phyloP scores from a whole-genome alignment of 2,329 filamentous ascomycete genomes.

The Xylariales sp. region DNA sequence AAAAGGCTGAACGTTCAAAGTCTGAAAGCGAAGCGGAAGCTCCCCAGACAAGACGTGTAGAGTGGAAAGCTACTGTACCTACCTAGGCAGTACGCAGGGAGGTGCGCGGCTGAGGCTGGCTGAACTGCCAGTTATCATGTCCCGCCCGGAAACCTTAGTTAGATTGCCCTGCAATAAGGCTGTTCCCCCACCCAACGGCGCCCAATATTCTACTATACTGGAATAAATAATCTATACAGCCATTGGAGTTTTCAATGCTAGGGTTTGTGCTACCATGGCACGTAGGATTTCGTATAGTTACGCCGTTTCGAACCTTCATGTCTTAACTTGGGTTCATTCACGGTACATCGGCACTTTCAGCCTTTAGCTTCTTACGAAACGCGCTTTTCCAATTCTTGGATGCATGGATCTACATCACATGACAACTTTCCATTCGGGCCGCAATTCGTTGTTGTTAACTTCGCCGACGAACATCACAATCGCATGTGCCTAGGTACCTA shows the following conservation, averaged over 20 bases:
- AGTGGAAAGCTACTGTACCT: background rate
- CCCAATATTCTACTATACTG: no score
- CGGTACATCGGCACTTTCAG: background rate
- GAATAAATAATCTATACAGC: no score
- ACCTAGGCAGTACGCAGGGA: background rate
- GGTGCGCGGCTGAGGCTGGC: background rate
- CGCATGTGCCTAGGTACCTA: no score
- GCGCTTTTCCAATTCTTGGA: no score
- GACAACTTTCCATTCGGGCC: background rate
- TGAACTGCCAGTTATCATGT: background rate
- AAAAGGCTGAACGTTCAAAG: conserved; percentile 10
- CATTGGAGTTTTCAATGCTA: no score
- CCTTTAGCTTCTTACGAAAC: no score
- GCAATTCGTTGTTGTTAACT: background rate
- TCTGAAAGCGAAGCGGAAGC: conserved; percentile 5
- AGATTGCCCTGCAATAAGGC: background rate
- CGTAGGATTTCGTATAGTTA: background rate
- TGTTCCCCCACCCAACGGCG: no score
- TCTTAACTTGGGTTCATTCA: background rate
- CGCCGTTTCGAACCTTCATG: background rate
- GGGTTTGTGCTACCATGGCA: background rate
- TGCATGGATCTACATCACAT: background rate
- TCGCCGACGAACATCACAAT: background rate
- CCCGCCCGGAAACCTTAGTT: background rate
- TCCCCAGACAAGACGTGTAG: conserved; percentile 1